Conservation (phyloP, 1,284 basidiomycete genomes). For the Vanrija sp. region DNA sequence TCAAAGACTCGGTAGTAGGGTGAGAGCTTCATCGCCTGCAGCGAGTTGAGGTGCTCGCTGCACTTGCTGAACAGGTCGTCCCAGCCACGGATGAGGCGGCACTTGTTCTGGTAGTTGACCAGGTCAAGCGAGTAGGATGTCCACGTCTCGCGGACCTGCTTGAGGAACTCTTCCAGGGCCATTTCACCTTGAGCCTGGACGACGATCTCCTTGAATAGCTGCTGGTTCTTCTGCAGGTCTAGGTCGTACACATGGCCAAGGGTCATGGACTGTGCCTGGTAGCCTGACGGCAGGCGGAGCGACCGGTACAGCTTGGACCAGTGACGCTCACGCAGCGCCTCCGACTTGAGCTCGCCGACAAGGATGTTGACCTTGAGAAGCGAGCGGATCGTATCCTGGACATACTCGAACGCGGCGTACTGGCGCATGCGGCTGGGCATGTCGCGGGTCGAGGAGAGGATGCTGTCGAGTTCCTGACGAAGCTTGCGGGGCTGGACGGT, state of each 20-base stretch:
- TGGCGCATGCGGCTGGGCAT: slow-evolving; percentile 99
- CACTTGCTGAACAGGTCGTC: slow-evolving; percentile 97
- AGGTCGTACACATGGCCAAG: slow-evolving; percentile 96
- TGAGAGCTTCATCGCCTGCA: slow-evolving; percentile 94
- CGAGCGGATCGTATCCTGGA: slow-evolving; percentile 82
- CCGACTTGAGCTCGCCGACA: slow-evolving; percentile 90
- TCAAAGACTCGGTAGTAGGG: slow-evolving; percentile 97
- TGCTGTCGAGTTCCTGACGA: slow-evolving; percentile 84
- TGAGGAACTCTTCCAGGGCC: slow-evolving; percentile 90
- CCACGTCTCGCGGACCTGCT: slow-evolving; percentile 96
- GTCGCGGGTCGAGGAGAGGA: slow-evolving; percentile 87
- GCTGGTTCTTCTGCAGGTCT: slow-evolving; percentile 90
- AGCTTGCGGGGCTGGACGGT: slow-evolving; percentile 88
- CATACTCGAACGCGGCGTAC: slow-evolving; percentile 97
- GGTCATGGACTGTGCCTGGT: slow-evolving; percentile 76
- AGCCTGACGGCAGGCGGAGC: slow-evolving; percentile 63
- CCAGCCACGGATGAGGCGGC: slow-evolving; percentile 93
- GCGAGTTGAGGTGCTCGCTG: slow-evolving; percentile 90
- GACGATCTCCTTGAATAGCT: slow-evolving; percentile 87
- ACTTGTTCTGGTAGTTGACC: slow-evolving; percentile 98
- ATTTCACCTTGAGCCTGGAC: slow-evolving; percentile 98
- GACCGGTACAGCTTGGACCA: slow-evolving; percentile 97
- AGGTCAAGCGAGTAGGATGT: slow-evolving; percentile 92
- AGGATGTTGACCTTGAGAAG: slow-evolving; percentile 86
- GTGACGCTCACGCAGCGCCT: slow-evolving; percentile 94